phyloP scores from a whole-genome alignment of 2,329 filamentous ascomycete species.

The Pseudocercospora vitis region DNA sequence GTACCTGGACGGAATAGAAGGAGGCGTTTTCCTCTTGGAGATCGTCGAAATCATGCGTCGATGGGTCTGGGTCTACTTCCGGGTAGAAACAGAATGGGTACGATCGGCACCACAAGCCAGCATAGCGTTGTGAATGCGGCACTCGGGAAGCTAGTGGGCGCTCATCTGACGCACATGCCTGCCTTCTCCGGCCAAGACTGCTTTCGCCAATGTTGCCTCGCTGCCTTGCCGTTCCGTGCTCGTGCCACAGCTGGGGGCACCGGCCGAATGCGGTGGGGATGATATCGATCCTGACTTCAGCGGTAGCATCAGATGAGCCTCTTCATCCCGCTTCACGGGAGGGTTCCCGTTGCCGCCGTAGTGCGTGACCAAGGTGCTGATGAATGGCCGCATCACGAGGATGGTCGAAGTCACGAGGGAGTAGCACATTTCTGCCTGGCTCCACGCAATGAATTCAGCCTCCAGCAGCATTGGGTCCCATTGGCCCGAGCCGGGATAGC shows the following conservation, averaged over 20 bases:
- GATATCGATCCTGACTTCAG: background rate
- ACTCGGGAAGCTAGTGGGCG: background rate
- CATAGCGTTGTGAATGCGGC: slow-evolving; percentile 16
- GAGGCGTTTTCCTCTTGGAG: slow-evolving; percentile 84
- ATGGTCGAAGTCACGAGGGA: slow-evolving; percentile 26
- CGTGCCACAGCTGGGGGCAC: background rate
- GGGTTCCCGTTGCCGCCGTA: slow-evolving; percentile 11
- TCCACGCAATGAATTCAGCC: slow-evolving; percentile 20
- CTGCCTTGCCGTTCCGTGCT: background rate
- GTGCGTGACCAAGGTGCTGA: slow-evolving; percentile 22
- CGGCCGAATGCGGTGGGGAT: background rate
- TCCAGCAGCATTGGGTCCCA: slow-evolving; percentile 17
- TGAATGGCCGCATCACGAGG: slow-evolving; percentile 19
- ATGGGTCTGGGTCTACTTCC: slow-evolving; percentile 97
- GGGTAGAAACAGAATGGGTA: slow-evolving; percentile 89
- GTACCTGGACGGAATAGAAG: slow-evolving; percentile 82
- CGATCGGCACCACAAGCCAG: slow-evolving; percentile 16
- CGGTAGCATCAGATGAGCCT: slow-evolving; percentile 1
- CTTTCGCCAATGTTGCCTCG: background rate
- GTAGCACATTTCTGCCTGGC: slow-evolving; percentile 24
- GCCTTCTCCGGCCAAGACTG: background rate
- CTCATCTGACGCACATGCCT: background rate
- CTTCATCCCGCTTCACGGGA: background rate
- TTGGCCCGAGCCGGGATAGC: slow-evolving; percentile 12
- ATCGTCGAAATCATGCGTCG: slow-evolving; percentile 80